These are phyloP conservation scores for Xylaria digitata DNA, from an alignment of 2,329 filamentous ascomycete genomes.

Conservation along the genomic window DNA sequence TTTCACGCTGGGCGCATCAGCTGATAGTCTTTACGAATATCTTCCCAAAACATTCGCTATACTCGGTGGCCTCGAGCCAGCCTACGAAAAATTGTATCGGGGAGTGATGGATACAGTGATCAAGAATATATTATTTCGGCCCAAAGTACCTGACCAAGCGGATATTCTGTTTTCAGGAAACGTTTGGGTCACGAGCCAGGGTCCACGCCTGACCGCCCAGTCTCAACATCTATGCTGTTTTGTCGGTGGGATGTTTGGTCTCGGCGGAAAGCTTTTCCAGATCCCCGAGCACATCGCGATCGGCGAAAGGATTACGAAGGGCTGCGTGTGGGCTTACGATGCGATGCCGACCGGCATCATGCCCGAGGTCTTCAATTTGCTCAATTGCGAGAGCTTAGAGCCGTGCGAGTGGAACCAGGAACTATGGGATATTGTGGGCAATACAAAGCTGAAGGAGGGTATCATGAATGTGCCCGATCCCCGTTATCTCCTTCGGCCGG, in stretches of 20 bases:
- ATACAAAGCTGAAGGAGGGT: conserved; percentile 60
- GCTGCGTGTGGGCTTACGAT: conserved; percentile 70
- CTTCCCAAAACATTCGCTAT: conserved; percentile 72
- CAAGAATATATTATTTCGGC: conserved; percentile 74
- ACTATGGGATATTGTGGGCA: conserved; percentile 42
- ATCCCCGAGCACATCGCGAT: conserved; percentile 59
- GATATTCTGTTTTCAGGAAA: conserved; percentile 73
- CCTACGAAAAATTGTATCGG: conserved; percentile 74
- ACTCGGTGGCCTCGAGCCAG: conserved; percentile 69
- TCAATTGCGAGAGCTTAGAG: conserved; percentile 55
- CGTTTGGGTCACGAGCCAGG: conserved; percentile 44
- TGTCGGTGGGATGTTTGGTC: conserved; percentile 60
- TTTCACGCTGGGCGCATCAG: conserved; percentile 66
- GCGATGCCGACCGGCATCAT: conserved; percentile 67
- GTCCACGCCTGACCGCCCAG: conserved; percentile 49
- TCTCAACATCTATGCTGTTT: conserved; percentile 61
- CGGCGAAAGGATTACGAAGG: conserved; percentile 61
- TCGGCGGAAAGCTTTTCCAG: conserved; percentile 59
- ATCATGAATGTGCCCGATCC: conserved; percentile 69
- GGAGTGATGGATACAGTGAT: conserved; percentile 68
- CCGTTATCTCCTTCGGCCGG: conserved; percentile 62
- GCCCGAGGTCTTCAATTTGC: conserved; percentile 65
- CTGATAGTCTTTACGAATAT: conserved; percentile 70
- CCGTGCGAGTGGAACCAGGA: conserved; percentile 58
- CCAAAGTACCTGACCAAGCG: conserved; percentile 69